Evolutionary conservation across 768 basidiomycete species (phyloP).

Genomic region (Sistotremastrum niveocremeum): DNA sequence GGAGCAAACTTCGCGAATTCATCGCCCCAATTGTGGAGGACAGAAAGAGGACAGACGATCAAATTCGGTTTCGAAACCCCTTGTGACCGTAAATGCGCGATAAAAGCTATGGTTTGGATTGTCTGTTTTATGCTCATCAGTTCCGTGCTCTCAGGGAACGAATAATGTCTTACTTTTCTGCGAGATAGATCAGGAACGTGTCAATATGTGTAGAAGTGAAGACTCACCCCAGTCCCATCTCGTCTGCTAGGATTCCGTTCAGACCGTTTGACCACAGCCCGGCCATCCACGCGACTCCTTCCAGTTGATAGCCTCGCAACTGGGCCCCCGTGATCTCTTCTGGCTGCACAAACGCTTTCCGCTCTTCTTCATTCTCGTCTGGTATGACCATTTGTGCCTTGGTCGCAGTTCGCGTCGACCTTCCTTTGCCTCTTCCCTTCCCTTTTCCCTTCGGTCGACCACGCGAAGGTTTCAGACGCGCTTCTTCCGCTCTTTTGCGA

Average conservation of each 20-base stretch:
- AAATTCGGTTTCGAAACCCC: conserved; percentile 65
- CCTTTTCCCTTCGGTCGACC: too few relatives aligned
- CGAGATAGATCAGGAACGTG: conserved; percentile 1
- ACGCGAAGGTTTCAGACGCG: too few relatives aligned
- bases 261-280: conserved; percentile 76
- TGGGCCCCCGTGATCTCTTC: conserved; percentile 70
- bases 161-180: conserved; percentile 1
- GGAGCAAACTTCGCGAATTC: conserved; percentile 84
- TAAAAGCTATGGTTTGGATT: conserved; percentile 87
- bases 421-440: too few relatives aligned
- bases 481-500: too few relatives aligned
- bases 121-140: conserved; percentile 41
- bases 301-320: conserved; percentile 83
- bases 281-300: conserved; percentile 93
- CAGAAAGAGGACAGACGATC: conserved; percentile 85
- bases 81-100: conserved; percentile 73
- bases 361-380: conserved; percentile 1
- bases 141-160: conserved; percentile 1
- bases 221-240: conserved; percentile 71
- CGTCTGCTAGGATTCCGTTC: conserved; percentile 77
- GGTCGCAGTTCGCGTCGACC: too few relatives aligned
- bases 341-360: conserved; percentile 53
- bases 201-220: neutral
- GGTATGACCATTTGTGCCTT: too few relatives aligned
- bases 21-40: conserved; percentile 80